Evolutionary conservation across 2,329 filamentous ascomycete species (phyloP).

Genomic region (Monosporascus sp.): DNA sequence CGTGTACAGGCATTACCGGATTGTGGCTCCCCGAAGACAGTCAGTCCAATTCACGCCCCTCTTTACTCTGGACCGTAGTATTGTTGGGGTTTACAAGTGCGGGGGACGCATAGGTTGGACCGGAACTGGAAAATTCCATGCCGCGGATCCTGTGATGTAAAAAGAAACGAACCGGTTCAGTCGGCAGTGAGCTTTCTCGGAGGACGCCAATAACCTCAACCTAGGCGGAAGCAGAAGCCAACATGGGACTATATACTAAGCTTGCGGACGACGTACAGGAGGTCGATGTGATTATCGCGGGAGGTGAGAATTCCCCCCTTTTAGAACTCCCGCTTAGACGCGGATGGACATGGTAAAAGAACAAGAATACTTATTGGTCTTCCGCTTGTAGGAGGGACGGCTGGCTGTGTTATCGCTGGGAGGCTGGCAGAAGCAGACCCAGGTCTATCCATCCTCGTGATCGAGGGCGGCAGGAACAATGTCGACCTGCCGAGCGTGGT

Average conservation of each 20-base stretch:
- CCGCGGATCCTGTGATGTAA: too few species aligned
- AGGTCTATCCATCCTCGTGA: slow-evolving; percentile 11
- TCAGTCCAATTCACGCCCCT: too few species aligned
- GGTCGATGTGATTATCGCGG: slow-evolving; percentile 6
- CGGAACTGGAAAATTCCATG: too few species aligned
- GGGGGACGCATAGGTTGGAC: too few species aligned
- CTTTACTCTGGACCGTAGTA: too few species aligned
- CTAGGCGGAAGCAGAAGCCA: background rate
- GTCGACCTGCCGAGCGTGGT: slow-evolving; percentile 5
- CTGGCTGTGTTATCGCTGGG: slow-evolving; percentile 13
- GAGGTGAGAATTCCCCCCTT: background rate
- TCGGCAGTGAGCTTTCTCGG: too few species aligned
- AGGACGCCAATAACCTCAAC: too few species aligned
- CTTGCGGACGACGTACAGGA: slow-evolving; percentile 1
- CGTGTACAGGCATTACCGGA: too few species aligned
- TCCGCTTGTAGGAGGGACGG: slow-evolving; percentile 8
- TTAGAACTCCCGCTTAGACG: background rate
- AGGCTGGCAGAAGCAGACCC: slow-evolving; percentile 13
- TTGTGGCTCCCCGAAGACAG: too few species aligned
- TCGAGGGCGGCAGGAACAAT: slow-evolving; percentile 12
- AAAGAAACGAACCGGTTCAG: too few species aligned
- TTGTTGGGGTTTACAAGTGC: too few species aligned
- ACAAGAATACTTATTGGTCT: background rate
- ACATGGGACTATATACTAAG: slow-evolving; percentile 2
- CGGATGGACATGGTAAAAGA: too few species aligned